Base-by-base conservation (phyloP, 176 grass and related monocot genomes). In the Rhipidocladum racemiflorum region DNA sequence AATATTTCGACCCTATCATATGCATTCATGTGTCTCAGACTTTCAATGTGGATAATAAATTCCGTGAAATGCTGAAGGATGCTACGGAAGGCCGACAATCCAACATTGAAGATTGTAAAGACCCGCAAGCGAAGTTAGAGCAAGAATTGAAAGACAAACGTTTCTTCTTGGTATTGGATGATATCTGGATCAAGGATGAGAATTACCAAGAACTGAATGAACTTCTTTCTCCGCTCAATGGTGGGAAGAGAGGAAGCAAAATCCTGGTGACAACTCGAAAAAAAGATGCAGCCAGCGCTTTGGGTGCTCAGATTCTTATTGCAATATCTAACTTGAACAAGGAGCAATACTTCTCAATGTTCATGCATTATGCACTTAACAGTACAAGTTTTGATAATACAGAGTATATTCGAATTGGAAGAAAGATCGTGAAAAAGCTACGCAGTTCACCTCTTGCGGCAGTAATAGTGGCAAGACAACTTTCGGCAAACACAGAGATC, bases 91-190 rank as follows among this genome's bases (percentile, higher is more conserved):
- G 0, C 1, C 9, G 21, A 4, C 65, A n/a, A 4, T 23, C 65
- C 4, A 12, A 76, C 6, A 6, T 7, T 1, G 6, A 0, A 46
- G 2, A 28, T 15, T 0, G 0, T 1, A 23, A 34, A 46, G 29
- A 24, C 6, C 9, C 34, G 1, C 0, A 48, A 4, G 1, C 2
- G 1, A 13, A 53, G 32, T 40, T 80, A 7, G 2, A 25, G 32
- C 2, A 68, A 53, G 6, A 27, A 1, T 7, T 90, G 57, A 32
- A 5, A 36, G 23, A 4, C 2, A 78, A 61, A 32, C 17, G 61
- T 12, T 72, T 87, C 48, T 65, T 90, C 59, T 65, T 90, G 38
- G 88, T 90, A 20, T 9, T 91, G 24, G 89, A 87, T 84, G 89
- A 91, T 70, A 17, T 91, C 8, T 84, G 69, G 70, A 60, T 54